Evolutionary conservation across 179 eudicot genomes (phyloP), one percentile per base, ranked within the genome.

Genomic region (Actinidia polygama): DNA sequence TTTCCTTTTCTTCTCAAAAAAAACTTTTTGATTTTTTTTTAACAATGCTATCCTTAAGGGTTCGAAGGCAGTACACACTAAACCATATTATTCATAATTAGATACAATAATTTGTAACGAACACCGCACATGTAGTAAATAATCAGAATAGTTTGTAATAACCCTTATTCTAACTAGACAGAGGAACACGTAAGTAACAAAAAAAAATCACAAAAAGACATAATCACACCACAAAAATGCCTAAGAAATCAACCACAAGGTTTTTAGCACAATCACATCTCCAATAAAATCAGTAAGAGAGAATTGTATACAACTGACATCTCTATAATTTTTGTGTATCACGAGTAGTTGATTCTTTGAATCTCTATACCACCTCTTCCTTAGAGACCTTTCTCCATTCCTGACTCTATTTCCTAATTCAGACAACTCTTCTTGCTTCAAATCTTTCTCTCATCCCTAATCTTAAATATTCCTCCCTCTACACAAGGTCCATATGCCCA

Each of bases 401-500:
- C 77, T 12, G 88, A 16, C 75, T 92, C 40, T 93, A 93, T 23
- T 89, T 16, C 46, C 26, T 49, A 23, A 3, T 24, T 8, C 80
- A 54, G 82, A 80, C 73, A 85, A 46, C 75, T 89, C 88, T 46
- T 87, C 84, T 54, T 81, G 86, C 46, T 67, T 21, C 53, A 73
- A 67, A 47, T 81, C 84, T 14, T 79, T 61, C 79, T 55, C 40
- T 81, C 87, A 71, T 80, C 82, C n/a, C 49, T 79, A 18, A 83
- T 79, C 81, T 83, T 85, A 50, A 44, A 44, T 44, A 79, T 74
- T 75, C 84, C 71, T 47, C 81, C 59, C 54, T 87, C 46, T 7
- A 24, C 79, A 46, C 92, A 87, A 1, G 94, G 91, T 75, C 97
- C 98, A 79, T 93, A 94, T 54, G 84, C 83, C 97, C 94, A 89